Conservation (phyloP, 176 grass and related monocot genomes). For the Eleusine indica region DNA sequence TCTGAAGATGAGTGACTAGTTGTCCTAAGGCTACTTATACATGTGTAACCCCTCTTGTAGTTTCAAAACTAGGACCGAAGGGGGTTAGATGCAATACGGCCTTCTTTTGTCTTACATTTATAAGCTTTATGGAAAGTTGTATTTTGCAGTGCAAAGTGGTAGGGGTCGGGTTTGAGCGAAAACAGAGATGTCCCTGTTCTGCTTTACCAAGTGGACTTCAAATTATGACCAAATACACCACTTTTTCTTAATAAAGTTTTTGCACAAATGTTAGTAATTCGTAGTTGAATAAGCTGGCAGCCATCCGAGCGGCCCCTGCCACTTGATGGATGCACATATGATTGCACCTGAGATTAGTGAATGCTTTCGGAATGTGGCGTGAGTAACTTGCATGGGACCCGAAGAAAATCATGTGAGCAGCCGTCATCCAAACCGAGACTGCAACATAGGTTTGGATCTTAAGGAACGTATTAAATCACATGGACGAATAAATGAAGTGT, state of each 20-base stretch:
- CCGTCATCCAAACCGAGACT: not conserved
- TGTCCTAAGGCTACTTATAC: not conserved
- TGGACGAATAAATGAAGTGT: not conserved
- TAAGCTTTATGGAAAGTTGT: conserved; percentile 37
- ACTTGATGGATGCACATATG: not conserved
- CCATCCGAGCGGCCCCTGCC: not conserved
- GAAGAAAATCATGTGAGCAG: not conserved
- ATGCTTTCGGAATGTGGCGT: not conserved
- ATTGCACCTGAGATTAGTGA: conserved; percentile 15
- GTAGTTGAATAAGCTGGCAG: not conserved
- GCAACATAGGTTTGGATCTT: not conserved
- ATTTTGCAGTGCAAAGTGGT: conserved; percentile 31
- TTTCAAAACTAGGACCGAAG: conserved; percentile 4
- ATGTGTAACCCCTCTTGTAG: not conserved
- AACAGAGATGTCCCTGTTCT: conserved; percentile 33
- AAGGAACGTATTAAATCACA: not conserved
- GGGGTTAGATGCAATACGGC: conserved; percentile 27
- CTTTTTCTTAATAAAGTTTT: conserved; percentile 39
- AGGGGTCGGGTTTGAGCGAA: conserved; percentile 24
- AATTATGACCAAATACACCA: conserved; percentile 33
- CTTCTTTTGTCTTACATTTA: not conserved
- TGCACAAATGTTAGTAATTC: conserved; percentile 2
- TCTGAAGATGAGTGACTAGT: not conserved
- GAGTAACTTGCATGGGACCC: not conserved
- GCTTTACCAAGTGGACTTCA: conserved; percentile 45